Evolutionary conservation across 2,329 filamentous ascomycete species (phyloP).

Genomic region (Beauveria medogensis): DNA sequence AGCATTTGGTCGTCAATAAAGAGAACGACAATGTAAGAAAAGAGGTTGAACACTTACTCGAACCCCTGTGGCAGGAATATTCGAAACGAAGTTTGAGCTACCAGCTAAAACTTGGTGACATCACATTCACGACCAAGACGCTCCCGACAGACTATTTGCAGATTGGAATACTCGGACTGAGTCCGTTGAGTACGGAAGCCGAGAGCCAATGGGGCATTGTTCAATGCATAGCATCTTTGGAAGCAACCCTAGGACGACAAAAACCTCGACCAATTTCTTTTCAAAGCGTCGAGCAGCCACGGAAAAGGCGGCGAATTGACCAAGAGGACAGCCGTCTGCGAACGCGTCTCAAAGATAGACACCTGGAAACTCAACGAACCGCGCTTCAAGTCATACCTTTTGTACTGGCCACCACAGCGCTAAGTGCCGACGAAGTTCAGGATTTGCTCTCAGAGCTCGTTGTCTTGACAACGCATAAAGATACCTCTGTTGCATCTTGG

Average conservation of each 20-base stretch:
- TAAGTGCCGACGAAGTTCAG: conserved; percentile 43
- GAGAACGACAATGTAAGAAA: conserved; percentile 31
- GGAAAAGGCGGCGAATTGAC: conserved; percentile 42
- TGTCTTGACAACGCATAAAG: conserved; percentile 60
- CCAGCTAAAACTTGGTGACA: conserved; percentile 69
- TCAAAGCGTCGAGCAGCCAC: conserved; percentile 35
- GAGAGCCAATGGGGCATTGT: conserved; percentile 55
- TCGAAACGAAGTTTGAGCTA: conserved; percentile 60
- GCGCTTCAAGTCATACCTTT: conserved; percentile 53
- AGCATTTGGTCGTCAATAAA: conserved; percentile 43
- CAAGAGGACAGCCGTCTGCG: conserved; percentile 37
- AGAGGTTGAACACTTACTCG: conserved; percentile 56
- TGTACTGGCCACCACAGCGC: conserved; percentile 37
- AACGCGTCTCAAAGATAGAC: conserved; percentile 37
- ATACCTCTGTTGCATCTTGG: conserved; percentile 63
- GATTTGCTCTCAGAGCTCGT: conserved; percentile 51
- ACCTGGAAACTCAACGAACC: conserved; percentile 38
- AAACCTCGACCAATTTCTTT: conserved; percentile 11
- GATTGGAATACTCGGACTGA: conserved; percentile 44
- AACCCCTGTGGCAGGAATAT: conserved; percentile 73
- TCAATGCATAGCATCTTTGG: conserved; percentile 50
- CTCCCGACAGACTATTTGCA: conserved; percentile 37
- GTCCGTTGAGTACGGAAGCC: conserved; percentile 42
- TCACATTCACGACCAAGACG: conserved; percentile 48
- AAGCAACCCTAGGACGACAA: conserved; percentile 35